Base-by-base conservation (phyloP, 176 grass and related monocot species). In the Hyparrhenia diplandra region DNA sequence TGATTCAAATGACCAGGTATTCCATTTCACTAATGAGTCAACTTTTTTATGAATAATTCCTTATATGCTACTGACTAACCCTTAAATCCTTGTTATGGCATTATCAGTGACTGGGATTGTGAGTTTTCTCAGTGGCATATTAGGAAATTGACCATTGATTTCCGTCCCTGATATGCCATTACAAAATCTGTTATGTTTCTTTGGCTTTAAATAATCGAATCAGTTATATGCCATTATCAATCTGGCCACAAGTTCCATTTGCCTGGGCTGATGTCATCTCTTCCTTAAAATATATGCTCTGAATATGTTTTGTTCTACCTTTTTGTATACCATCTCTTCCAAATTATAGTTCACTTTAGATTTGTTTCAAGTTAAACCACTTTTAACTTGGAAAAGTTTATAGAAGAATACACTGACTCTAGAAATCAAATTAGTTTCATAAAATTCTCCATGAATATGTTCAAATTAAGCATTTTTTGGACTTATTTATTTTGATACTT, bases 1-100 rank as follows among this genome's bases (percentile, higher is more conserved):
- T 81, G 84, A 92, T 80, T 80, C 71, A 80, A 87, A 84, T 85
- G 78, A 81, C 46, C 78, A 93, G 92, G 95, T 92, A 89, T 78
- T 36, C 13, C 54, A 70, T 35, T 49, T 54, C 24, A 21, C 51
- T 80, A 78, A 82, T 63, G 13, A n/a, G 68, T 28, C 13, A 46
- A 45, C 1, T 8, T 8, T 21, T 57, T 57, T 57, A 23, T 20
- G 54, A 23, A 57, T 23, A 57, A 57, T 57, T 57, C 21, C 54
- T 71, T 46, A 46, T 70, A 42, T 71, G 68, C 13, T 24, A 60
- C n/a, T 5, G 35, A 68, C 52, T n/a, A 10, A 23, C 23, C 54
- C 54, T 55, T 11, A 23, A 57, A 57, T 57, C 54, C 21, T 57
- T 57, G 21, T 23, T 23, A 57, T 57, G 54, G 3, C 54, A 57